Evolutionary conservation across 1,284 basidiomycete genomes (phyloP).

Genomic region (Heterobasidion irregulare): DNA sequence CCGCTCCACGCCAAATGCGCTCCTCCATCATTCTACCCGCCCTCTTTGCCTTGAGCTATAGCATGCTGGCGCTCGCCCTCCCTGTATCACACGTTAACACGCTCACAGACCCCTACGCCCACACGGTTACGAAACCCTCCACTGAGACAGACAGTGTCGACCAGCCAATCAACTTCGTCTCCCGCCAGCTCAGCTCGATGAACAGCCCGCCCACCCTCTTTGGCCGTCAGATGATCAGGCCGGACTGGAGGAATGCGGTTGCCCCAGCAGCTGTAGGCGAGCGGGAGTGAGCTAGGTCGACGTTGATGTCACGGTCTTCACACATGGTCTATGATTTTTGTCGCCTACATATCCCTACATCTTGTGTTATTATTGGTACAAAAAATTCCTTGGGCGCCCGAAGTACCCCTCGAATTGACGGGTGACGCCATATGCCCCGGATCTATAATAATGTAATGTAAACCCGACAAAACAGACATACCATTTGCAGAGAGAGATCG

Average conservation of each 20-base stretch:
- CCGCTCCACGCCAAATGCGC: constrained; percentile 1
- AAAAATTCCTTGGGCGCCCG: no score
- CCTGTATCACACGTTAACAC: neutral
- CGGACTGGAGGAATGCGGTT: neutral
- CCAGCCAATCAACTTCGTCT: no score
- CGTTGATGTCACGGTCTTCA: no score
- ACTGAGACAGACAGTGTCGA: neutral
- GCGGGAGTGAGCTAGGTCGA: neutral
- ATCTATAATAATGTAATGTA: no score
- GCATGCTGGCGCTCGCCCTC: neutral
- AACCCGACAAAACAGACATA: no score
- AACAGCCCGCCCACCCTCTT: neutral
- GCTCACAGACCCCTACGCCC: neutral
- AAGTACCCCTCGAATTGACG: no score
- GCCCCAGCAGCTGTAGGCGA: neutral
- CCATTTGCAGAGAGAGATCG: no score
- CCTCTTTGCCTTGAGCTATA: constrained; percentile 4
- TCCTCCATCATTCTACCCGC: constrained; percentile 1
- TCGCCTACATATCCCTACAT: no score
- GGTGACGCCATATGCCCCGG: no score
- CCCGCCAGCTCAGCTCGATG: no score
- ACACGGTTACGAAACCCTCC: neutral
- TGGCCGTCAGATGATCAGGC: neutral
- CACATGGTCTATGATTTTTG: no score
- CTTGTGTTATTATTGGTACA: no score